Evolutionary conservation across 73 alveolate species (phyloP).

Genomic region (Paramecium bursaria): DNA sequence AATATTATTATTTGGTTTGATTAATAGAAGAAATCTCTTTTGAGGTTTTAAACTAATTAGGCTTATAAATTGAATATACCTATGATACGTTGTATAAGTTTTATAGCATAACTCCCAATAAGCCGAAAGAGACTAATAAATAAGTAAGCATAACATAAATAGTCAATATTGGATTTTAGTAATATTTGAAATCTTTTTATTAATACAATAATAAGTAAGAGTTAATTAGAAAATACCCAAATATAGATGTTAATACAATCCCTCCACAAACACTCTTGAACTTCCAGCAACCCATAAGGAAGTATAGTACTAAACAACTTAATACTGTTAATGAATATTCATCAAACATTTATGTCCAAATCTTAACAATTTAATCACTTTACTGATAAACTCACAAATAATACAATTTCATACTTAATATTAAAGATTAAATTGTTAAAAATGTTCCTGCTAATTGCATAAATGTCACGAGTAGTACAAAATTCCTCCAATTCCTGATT

Average conservation of each 20-base stretch:
- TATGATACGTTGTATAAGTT: neutral
- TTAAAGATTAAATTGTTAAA: neutral
- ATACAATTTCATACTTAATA: neutral
- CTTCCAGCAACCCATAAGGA: neutral
- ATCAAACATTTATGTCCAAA: constrained; percentile 33
- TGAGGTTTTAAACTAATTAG: constrained; percentile 10
- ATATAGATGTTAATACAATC: neutral
- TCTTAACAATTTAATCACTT: too few relatives aligned
- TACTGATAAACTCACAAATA: neutral
- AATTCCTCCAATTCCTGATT: constrained; percentile 58
- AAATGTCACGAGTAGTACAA: constrained; percentile 40
- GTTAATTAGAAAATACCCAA: neutral
- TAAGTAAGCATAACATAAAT: neutral
- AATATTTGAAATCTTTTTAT: neutral
- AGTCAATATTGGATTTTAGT: constrained; percentile 23
- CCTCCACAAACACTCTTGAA: neutral
- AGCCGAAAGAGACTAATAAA: neutral
- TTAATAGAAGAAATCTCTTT: neutral
- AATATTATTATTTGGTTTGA: neutral
- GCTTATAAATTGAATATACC: neutral
- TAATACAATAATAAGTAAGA: neutral
- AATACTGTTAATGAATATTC: neutral
- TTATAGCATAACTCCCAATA: neutral
- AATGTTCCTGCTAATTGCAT: constrained; percentile 10
- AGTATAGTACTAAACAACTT: neutral